Conservation (phyloP, 371 early-diverging fungal species). For the Haplosporangium sp. region DNA sequence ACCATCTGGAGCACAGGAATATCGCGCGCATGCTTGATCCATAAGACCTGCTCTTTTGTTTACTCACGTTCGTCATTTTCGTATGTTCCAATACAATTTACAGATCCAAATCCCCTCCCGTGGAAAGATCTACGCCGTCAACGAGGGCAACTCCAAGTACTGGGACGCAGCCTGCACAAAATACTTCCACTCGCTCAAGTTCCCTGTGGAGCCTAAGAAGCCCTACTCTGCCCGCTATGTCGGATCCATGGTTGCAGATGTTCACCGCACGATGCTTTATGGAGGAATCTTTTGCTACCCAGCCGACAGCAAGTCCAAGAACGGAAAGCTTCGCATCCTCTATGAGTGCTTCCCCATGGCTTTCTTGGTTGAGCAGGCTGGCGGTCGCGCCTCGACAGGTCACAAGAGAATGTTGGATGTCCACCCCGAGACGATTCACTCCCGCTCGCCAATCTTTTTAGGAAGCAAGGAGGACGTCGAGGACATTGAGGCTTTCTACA, state of each 20-base stretch:
- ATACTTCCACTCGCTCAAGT: slow-evolving; percentile 91
- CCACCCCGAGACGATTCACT: slow-evolving; percentile 90
- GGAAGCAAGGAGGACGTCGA: slow-evolving; percentile 93
- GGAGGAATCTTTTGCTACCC: slow-evolving; percentile 92
- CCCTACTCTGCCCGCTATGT: slow-evolving; percentile 97
- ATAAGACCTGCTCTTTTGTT: no score
- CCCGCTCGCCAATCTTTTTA: slow-evolving; percentile 92
- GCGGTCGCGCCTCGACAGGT: slow-evolving; percentile 94
- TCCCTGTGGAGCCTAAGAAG: slow-evolving; percentile 75
- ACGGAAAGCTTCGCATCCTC: slow-evolving; percentile 94
- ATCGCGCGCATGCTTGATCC: no score
- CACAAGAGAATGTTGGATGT: slow-evolving; percentile 85
- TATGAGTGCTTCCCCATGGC: slow-evolving; percentile 99
- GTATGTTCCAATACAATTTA: not conserved
- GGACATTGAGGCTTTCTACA: slow-evolving; percentile 74
- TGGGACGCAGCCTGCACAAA: slow-evolving; percentile 90
- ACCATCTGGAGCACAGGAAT: not conserved
- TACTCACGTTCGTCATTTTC: not conserved
- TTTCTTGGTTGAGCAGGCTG: slow-evolving; percentile 93
- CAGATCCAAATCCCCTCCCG: slow-evolving; percentile 82
- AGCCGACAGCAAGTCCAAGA: slow-evolving; percentile 87
- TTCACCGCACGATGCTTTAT: slow-evolving; percentile 96
- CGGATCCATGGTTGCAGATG: slow-evolving; percentile 99
- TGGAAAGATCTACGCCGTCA: slow-evolving; percentile 97
- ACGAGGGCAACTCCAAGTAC: slow-evolving; percentile 96